phyloP scores from a whole-genome alignment of 768 basidiomycete species.

The Leccinellum luteum region DNA sequence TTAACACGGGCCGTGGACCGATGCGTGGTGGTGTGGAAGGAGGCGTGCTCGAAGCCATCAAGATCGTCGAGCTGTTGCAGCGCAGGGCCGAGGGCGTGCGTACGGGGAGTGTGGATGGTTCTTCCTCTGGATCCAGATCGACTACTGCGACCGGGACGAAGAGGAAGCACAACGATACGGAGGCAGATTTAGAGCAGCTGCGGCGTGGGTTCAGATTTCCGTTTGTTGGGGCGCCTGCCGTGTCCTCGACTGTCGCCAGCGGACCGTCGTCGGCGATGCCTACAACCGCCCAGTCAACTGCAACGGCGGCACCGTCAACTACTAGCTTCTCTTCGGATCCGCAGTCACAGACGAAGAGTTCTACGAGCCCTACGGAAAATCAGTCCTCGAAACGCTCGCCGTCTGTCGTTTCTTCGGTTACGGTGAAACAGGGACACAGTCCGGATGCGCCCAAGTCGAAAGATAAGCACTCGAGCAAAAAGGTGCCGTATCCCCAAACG shows the following conservation, averaged over 20 bases:
- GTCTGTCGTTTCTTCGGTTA: constrained; percentile 1
- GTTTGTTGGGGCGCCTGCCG: constrained; percentile 38
- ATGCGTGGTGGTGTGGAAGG: constrained; percentile 34
- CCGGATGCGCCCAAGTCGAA: constrained; percentile 30
- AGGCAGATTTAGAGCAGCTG: constrained; percentile 31
- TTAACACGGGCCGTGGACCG: constrained; percentile 32
- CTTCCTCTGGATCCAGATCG: constrained; percentile 22
- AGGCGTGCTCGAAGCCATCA: constrained; percentile 36
- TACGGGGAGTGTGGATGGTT: constrained; percentile 10
- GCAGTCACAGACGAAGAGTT: not conserved
- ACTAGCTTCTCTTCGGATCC: constrained; percentile 1
- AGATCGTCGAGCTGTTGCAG: constrained; percentile 39
- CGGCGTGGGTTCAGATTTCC: constrained; percentile 41
- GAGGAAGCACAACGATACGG: constrained; percentile 42
- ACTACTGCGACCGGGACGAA: constrained; percentile 24
- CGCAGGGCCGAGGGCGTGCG: constrained; percentile 39
- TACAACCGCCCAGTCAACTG: not conserved
- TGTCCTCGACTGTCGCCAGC: constrained; percentile 10
- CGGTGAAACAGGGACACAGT: constrained; percentile 8
- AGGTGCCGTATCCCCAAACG: constrained; percentile 38
- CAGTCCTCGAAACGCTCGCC: constrained; percentile 11
- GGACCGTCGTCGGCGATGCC: not conserved
- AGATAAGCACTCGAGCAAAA: constrained; percentile 42
- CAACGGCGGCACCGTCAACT: not conserved
- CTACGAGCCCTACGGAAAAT: constrained; percentile 11